These are phyloP conservation scores for Rhodamnia argentea DNA, from an alignment of 345 rosid genomes.

Conservation along the genomic window DNA sequence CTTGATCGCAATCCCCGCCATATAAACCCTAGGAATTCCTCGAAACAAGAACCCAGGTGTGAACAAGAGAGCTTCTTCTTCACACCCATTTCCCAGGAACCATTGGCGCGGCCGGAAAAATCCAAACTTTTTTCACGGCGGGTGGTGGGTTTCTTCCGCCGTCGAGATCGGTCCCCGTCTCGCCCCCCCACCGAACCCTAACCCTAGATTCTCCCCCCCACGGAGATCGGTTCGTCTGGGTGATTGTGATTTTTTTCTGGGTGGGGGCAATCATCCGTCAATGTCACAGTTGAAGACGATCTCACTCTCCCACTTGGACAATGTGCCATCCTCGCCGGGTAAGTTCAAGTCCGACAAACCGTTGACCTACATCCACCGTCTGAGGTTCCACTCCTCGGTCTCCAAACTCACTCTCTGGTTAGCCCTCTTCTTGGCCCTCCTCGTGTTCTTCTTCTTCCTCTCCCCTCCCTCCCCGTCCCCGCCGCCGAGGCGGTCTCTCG, in stretches of 20 bases:
- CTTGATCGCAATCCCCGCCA: background rate
- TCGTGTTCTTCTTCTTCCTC: constrained; percentile 28
- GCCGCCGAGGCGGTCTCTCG: background rate
- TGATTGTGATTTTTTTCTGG: background rate
- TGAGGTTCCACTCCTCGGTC: constrained; percentile 22
- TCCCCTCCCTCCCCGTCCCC: constrained; percentile 8
- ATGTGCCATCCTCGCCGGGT: constrained; percentile 28
- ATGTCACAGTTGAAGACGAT: constrained; percentile 3
- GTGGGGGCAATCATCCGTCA: background rate
- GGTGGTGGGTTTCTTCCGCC: background rate
- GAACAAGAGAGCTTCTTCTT: background rate
- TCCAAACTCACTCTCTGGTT: constrained; percentile 28
- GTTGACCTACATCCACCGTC: constrained; percentile 10
- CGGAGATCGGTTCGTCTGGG: background rate
- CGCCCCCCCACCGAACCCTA: background rate
- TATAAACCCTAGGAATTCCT: background rate
- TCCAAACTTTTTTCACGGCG: background rate
- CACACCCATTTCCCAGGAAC: background rate
- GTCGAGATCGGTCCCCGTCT: background rate
- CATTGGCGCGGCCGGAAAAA: background rate
- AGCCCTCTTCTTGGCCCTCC: constrained; percentile 14
- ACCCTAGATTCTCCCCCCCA: background rate
- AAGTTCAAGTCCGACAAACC: constrained; percentile 29
- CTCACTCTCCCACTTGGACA: constrained; percentile 22
- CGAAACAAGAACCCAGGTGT: background rate